These are phyloP conservation scores for Talaromyces marneffei DNA, from an alignment of 2,329 filamentous ascomycete species.

Conservation along the genomic window DNA sequence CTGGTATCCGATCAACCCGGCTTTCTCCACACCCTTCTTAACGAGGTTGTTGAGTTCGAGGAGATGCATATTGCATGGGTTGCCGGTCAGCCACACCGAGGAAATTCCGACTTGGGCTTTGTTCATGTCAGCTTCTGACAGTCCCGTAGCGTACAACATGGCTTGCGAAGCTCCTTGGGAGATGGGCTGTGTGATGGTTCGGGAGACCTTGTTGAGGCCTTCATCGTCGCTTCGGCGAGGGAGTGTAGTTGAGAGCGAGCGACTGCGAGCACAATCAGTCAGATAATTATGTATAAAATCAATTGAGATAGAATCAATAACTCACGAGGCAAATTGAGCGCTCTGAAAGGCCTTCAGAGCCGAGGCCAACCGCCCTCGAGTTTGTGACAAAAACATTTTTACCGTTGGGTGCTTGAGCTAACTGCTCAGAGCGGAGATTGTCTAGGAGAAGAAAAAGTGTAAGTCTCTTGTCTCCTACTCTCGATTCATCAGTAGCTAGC, in stretches of 20 bases:
- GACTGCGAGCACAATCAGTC: constrained; percentile 21
- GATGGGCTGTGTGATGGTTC: constrained; percentile 88
- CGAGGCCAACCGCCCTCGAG: constrained; percentile 26
- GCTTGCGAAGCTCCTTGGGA: constrained; percentile 97
- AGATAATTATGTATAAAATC: not conserved
- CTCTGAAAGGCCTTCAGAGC: constrained; percentile 20
- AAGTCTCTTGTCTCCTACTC: not conserved
- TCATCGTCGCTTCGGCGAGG: constrained; percentile 45
- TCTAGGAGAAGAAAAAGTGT: not conserved
- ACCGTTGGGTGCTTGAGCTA: not conserved
- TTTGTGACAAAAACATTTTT: constrained; percentile 27
- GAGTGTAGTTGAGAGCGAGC: constrained; percentile 40
- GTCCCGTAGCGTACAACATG: constrained; percentile 94
- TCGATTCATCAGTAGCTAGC: not conserved
- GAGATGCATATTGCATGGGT: constrained; percentile 99
- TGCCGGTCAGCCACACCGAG: constrained; percentile 95
- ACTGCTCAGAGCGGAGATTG: not conserved
- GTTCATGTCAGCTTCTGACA: constrained; percentile 80
- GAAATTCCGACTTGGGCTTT: constrained; percentile 98
- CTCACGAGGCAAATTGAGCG: constrained; percentile 17
- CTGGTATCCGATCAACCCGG: constrained; percentile 84
- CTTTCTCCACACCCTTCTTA: constrained; percentile 64
- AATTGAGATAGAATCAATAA: not conserved
- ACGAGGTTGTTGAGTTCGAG: constrained; percentile 80
- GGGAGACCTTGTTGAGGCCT: constrained; percentile 74